phyloP scores from a whole-genome alignment of 257 asterid species.

The Galeopsis tetrahit region DNA sequence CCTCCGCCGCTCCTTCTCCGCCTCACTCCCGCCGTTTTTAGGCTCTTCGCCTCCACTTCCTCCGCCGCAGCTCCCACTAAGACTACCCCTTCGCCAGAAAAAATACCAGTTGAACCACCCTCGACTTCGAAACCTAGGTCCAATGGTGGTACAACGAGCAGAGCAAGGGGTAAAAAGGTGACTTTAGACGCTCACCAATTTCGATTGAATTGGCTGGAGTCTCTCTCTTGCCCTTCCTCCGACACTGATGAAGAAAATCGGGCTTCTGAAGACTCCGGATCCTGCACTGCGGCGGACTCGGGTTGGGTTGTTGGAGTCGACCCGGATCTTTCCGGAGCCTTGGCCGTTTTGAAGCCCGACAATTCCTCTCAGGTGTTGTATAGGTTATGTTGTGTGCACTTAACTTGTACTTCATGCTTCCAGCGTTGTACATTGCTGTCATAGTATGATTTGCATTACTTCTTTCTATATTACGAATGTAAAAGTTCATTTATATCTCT shows the following conservation, averaged over 20 bases:
- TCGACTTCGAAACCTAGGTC: conserved; percentile 37
- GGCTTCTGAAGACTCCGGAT: conserved; percentile 28
- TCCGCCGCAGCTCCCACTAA: conserved; percentile 29
- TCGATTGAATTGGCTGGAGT: conserved; percentile 59
- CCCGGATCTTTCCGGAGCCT: conserved; percentile 83
- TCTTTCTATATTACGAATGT: background rate
- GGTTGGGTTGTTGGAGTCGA: conserved; percentile 78
- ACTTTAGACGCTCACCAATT: conserved; percentile 50
- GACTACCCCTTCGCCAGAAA: conserved; percentile 30
- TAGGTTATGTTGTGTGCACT: background rate
- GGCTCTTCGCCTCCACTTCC: conserved; percentile 47
- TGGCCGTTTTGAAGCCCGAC: conserved; percentile 73
- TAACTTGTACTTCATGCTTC: conserved; percentile 23
- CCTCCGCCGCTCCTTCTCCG: conserved; percentile 41
- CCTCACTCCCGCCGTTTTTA: conserved; percentile 46
- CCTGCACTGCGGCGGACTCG: conserved; percentile 40
- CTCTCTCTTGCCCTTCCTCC: conserved; percentile 65
- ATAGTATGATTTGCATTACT: background rate
- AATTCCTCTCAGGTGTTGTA: conserved; percentile 54
- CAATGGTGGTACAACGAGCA: conserved; percentile 30
- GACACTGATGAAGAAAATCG: conserved; percentile 9
- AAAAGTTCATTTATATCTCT: background rate
- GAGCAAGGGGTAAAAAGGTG: conserved; percentile 37
- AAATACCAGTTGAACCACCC: conserved; percentile 37
- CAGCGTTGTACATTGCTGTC: conserved; percentile 22